Percentiles rank a stretch among this genome's conserved stretches.
phyloP scores from a whole-genome alignment of 2,329 filamentous ascomycete genomes.

The Ceratocystis huliohia region DNA sequence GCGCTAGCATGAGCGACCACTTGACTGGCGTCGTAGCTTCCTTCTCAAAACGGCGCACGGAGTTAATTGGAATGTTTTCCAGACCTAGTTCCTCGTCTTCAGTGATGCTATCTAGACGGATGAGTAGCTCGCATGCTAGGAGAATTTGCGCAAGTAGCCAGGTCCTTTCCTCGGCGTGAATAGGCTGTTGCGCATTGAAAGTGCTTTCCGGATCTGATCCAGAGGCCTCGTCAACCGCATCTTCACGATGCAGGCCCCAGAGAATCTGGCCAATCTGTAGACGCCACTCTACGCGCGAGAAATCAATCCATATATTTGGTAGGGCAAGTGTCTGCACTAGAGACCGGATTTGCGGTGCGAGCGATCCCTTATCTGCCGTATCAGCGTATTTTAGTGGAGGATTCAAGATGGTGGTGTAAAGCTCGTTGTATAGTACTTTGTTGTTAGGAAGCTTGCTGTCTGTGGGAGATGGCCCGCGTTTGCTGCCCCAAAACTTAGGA shows the following conservation, averaged over 20 bases:
- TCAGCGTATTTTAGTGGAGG: constrained; percentile 45
- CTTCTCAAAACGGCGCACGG: constrained; percentile 49
- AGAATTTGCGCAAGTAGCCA: constrained; percentile 56
- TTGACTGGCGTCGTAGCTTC: constrained; percentile 49
- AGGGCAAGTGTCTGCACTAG: constrained; percentile 52
- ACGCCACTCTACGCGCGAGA: constrained; percentile 62
- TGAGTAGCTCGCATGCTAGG: constrained; percentile 51
- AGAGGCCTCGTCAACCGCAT: constrained; percentile 32
- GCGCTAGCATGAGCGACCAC: constrained; percentile 53
- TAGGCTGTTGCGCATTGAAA: constrained; percentile 32
- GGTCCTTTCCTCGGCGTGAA: constrained; percentile 45
- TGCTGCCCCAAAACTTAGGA: constrained; percentile 36
- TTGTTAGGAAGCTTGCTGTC: neutral
- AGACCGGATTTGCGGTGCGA: constrained; percentile 57
- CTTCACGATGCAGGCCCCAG: constrained; percentile 46
- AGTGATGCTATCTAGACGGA: constrained; percentile 51
- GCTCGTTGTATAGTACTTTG: constrained; percentile 46
- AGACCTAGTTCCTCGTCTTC: constrained; percentile 45
- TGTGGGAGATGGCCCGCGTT: constrained; percentile 27
- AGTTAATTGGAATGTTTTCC: constrained; percentile 40
- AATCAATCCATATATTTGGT: constrained; percentile 60
- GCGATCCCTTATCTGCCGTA: constrained; percentile 45
- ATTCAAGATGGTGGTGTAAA: constrained; percentile 48
- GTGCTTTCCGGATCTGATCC: constrained; percentile 36
- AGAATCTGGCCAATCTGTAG: constrained; percentile 60